These are phyloP conservation scores for Coemansia sp. DNA, from an alignment of 192 early-diverging fungal genomes.

Conservation along the genomic window DNA sequence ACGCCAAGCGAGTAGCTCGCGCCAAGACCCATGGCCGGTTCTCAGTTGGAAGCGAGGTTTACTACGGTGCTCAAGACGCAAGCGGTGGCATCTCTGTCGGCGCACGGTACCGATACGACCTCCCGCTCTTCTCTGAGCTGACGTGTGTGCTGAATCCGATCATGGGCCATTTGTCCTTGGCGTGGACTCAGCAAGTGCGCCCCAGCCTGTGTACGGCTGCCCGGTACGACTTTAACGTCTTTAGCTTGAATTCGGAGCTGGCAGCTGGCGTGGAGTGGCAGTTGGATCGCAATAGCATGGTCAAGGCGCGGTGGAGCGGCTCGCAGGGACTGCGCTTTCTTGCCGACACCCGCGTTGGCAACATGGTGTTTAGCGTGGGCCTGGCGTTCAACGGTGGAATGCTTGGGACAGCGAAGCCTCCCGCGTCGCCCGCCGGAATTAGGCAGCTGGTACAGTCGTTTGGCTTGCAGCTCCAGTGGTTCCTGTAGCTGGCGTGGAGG, in stretches of 20 bases:
- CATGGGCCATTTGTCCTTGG: slow-evolving; percentile 87
- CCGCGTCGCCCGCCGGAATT: slow-evolving; percentile 15
- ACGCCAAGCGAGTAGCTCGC: slow-evolving; percentile 9
- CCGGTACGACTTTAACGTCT: slow-evolving; percentile 88
- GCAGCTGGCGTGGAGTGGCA: slow-evolving; percentile 84
- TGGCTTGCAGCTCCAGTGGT: slow-evolving; percentile 51
- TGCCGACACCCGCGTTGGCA: slow-evolving; percentile 36
- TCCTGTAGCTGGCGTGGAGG: slow-evolving; percentile 12
- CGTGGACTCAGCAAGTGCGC: slow-evolving; percentile 78
- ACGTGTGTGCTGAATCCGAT: slow-evolving; percentile 85
- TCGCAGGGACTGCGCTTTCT: slow-evolving; percentile 41
- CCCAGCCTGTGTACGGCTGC: slow-evolving; percentile 69
- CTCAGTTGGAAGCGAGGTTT: slow-evolving; percentile 66
- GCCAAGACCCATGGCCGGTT: slow-evolving; percentile 24
- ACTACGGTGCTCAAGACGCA: slow-evolving; percentile 73
- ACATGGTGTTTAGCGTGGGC: slow-evolving; percentile 49
- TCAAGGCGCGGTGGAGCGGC: slow-evolving; percentile 58
- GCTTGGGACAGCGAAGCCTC: not conserved
- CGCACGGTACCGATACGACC: slow-evolving; percentile 65
- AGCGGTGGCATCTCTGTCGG: slow-evolving; percentile 85
- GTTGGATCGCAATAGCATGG: slow-evolving; percentile 53
- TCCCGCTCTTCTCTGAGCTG: slow-evolving; percentile 42
- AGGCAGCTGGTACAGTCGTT: slow-evolving; percentile 36
- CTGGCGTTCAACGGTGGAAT: slow-evolving; percentile 17
- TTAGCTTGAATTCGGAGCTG: slow-evolving; percentile 88